Evolutionary conservation across 1,139 yeast genomes (phyloP), one percentile per base, ranked within the genome.

Genomic region (Yamadazyma kanchanaburiensis): DNA sequence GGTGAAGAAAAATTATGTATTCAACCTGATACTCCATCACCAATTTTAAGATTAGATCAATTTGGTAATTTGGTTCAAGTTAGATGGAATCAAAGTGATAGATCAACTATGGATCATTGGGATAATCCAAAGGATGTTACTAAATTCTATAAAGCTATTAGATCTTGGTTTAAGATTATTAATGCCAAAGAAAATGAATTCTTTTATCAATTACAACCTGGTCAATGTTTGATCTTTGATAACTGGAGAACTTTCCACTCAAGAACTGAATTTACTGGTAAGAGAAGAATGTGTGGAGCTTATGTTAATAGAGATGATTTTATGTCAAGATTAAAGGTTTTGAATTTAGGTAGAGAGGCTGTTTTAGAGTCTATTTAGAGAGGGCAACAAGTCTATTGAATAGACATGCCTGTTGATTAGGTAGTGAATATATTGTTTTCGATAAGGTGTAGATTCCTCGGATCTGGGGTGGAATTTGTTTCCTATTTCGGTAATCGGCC

Each of bases 161-260:
- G 72, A 29, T 57, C 64, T 26, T 81, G 87, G 87, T 64, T 73
- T 37, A 51, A 50, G 21, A 64, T 80, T 29, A 70, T 82, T 33
- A 64, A 70, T 36, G 64, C 70, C 30, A 55, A 60, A 7, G 71
- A 69, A 26, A 71, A 77, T 46, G 83, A 77, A 48, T 59, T 76
- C 23, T 68, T 70, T 41, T 62, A 77, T 51, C 79, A 70, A 45
- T 65, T 82, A 47, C 62, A 58, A 31, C 89, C 89, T 0, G 89
- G 88, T 3, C 80, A 76, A 45, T 76, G 80, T 32, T 57, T 81
- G 43, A 74, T 82, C 28, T 81, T 82, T 49, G 88, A 82, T 49
- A 82, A 82, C 52, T 81, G 89, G 89, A 57, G 91, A 43, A 80
- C 80, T 26, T 64, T 82, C 55, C 91, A 82, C 49, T 80, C 84